Evolutionary conservation across 1,284 basidiomycete genomes (phyloP), one percentile per base, ranked within the genome.

Genomic region (Earliella scabrosa): DNA sequence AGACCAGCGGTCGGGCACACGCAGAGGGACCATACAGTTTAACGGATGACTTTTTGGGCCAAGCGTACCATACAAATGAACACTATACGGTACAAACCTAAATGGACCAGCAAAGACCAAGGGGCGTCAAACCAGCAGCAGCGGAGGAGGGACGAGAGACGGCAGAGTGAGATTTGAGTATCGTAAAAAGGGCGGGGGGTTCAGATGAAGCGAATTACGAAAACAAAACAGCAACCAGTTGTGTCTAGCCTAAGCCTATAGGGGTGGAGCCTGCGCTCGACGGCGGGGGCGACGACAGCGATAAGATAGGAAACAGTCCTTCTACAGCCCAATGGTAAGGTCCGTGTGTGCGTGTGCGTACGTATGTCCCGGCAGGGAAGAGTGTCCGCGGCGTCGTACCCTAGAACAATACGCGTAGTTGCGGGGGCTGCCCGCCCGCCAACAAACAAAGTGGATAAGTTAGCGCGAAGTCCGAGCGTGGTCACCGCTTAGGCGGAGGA

Each of bases 21-120:
- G 29, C 29, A 41, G 21, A 24, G 11, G 39, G 23, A 23, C 4
- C 10, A n/a, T 26, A 24, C 21, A 24, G 41, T 53, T 46, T 26
- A 53, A 41, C 45, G 51, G 52, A 41, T 54, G 53, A 54, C 55
- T 56, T 60, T 56, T 50, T 57, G 51, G 59, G 52, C 50, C 59
- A 52, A 27, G 26, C 18, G 43, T 45, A 45, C 43, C 43, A 5
- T 45, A 45, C 43, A 32, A 31, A 29, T 18, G 29, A 45, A 18
- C 43, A 29, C 26, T n/a, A 27, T 18, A 32, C 40, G 26, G 43
- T 45, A 45, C 43, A 29, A 31, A 29, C 13, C 18, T n/a, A 18
- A 29, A 31, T 31, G 43, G 43, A 45, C 43, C 43, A 32, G 43
- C 43, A 27, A 41, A 41, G 23, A 11, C 23, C 39, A 11, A 41